Base-by-base conservation (phyloP, 257 asterid genomes). In the Leptodermis oblonga region DNA sequence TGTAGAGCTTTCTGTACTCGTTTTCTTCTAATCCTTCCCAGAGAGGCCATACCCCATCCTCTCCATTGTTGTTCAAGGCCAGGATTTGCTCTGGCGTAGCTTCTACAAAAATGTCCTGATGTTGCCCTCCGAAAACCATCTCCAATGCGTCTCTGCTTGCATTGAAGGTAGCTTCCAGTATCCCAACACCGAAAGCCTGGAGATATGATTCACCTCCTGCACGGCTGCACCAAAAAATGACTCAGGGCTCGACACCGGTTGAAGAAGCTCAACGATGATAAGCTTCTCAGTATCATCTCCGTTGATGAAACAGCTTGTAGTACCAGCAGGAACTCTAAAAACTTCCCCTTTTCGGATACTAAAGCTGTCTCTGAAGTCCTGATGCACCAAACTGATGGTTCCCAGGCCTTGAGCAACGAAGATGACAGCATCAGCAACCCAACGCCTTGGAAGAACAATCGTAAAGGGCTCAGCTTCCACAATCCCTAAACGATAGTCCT, bases 1-100 rank as follows among this genome's bases (percentile, higher is more conserved):
- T 82, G 68, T 67, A 81, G 36, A 85, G 76, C 73, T 86, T 77
- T 1, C 98, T 96, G 22, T 75, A 85, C 33, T 81, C 73, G 74
- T 89, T 89, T 7, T 81, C 72, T 15, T 62, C 70, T 0, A 65
- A 67, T 56, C 80, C 89, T 23, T 85, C 87, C 2, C 83, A 78
- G 34, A 86, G 87, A 0, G 95, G 91, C 93, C 91, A 91, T 72
- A 79, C 68, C n/a, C 87, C 88, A 22, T 88, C 90, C 61, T 81
- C 86, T 51, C 74, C 84, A 28, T 76, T 84, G 5, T n/a, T 85
- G 75, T 90, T 81, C 85, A 89, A 11, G 7, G 80, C 70, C 77
- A 70, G 68, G 45, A 87, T 77, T 64, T 89, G 95, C 78, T 89
- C 95, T 39, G 66, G 67, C 0, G 95, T 79, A 0, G 91, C 93